Percentiles rank a stretch among this genome's conserved stretches.
These are phyloP conservation scores for Medicago arabica DNA, from an alignment of 306 rosid genomes.

Conservation along the genomic window DNA sequence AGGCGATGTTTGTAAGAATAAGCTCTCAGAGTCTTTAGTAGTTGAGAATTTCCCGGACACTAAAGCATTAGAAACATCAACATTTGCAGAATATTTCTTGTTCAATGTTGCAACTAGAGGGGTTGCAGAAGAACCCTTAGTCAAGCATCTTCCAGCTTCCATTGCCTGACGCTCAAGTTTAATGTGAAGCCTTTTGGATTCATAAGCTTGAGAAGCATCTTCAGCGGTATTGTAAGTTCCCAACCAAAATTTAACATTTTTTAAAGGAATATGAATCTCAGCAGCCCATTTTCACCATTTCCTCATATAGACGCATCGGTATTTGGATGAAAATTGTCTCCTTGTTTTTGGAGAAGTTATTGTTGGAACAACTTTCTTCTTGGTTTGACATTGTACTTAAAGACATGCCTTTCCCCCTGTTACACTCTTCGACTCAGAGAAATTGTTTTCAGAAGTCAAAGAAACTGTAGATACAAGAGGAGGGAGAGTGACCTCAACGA, in stretches of 20 bases:
- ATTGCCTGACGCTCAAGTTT: no score
- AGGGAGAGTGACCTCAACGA: conserved; percentile 59
- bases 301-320: conserved; percentile 78
- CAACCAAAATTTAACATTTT: no score
- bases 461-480: background rate
- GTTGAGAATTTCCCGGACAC: conserved; percentile 29
- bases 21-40: conserved; percentile 44
- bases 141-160: no score
- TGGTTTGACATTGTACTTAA: conserved; percentile 5
- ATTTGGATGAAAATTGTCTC: conserved; percentile 49
- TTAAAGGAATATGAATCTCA: no score
- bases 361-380: conserved; percentile 32
- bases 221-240: no score
- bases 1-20: conserved; percentile 59
- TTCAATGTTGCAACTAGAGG: background rate
- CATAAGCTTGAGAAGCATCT: no score
- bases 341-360: background rate
- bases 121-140: background rate
- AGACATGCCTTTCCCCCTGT: background rate
- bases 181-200: no score
- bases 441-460: conserved; percentile 19
- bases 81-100: conserved; percentile 2
- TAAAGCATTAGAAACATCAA: background rate
- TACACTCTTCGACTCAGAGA: conserved; percentile 35
- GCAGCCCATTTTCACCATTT: conserved; percentile 96